A percentile compares a stretch with the other conserved stretches of the same genome.
Evolutionary conservation across 306 rosid genomes (phyloP).

Genomic region (Psophocarpus tetragonolobus): DNA sequence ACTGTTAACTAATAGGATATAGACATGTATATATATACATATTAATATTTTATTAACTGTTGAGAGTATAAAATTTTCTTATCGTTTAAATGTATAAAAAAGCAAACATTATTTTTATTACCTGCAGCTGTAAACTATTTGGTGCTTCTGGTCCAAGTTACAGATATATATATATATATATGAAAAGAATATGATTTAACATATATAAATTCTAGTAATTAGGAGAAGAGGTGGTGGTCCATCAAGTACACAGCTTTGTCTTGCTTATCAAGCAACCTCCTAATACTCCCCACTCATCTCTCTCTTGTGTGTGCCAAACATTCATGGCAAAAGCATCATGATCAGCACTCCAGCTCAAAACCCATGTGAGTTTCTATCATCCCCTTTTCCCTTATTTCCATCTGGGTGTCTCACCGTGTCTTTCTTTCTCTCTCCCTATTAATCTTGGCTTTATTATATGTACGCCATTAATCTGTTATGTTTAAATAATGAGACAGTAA

Average conservation of each 20-base stretch:
- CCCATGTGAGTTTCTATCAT: slow-evolving; percentile 83
- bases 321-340: slow-evolving; percentile 90
- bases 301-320: slow-evolving; percentile 44
- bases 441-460: slow-evolving; percentile 26
- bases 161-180: slow-evolving; percentile 8
- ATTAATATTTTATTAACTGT: no score
- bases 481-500: slow-evolving; percentile 29
- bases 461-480: slow-evolving; percentile 34
- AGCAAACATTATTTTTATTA: background rate
- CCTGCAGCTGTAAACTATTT: slow-evolving; percentile 11
- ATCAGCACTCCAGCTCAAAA: slow-evolving; percentile 77
- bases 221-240: slow-evolving; percentile 87
- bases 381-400: slow-evolving; percentile 39
- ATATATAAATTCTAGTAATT: slow-evolving; percentile 29
- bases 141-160: slow-evolving; percentile 59
- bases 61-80: no score
- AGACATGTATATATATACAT: no score
- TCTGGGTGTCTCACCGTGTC: slow-evolving; percentile 25
- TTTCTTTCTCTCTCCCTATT: slow-evolving; percentile 25
- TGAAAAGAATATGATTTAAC: slow-evolving; percentile 22
- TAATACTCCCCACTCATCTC: slow-evolving; percentile 32
- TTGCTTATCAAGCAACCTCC: slow-evolving; percentile 84
- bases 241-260: slow-evolving; percentile 82
- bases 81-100: no score
- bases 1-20: background rate